Conservation (phyloP, 148 eudicot species). For the Agrostemma githago region DNA sequence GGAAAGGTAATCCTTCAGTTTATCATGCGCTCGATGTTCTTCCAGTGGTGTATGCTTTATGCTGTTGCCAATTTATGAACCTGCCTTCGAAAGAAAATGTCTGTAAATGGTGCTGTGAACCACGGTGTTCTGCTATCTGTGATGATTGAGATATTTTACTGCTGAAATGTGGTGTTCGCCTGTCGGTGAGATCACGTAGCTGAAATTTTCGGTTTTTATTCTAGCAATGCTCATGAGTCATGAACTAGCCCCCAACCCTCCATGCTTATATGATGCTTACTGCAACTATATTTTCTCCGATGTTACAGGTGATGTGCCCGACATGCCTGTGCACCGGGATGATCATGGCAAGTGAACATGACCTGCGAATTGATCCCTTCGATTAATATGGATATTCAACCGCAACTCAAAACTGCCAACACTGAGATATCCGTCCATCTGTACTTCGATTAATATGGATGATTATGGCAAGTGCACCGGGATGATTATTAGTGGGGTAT, state of each 20-base stretch:
- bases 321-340: constrained; percentile 92
- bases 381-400: constrained; percentile 21
- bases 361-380: constrained; percentile 68
- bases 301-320: constrained; percentile 79
- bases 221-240: not conserved
- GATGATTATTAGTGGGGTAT: no score
- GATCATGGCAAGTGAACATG: constrained; percentile 92
- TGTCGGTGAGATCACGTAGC: not conserved
- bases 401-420: no score
- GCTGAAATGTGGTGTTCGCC: not conserved
- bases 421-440: no score
- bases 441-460: no score
- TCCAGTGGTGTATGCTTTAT: not conserved
- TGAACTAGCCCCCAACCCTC: not conserved
- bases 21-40: not conserved
- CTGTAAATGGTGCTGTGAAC: not conserved
- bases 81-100: not conserved
- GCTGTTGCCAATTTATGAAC: not conserved
- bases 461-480: no score
- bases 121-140: not conserved
- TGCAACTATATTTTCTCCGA: not conserved
- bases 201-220: not conserved
- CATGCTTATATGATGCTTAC: not conserved
- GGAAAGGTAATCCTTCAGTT: constrained; percentile 59
- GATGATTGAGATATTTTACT: not conserved